A percentile compares a stretch with the other conserved stretches of the same genome.
These are phyloP conservation scores for Fonsecaea nubica DNA, from an alignment of 2,329 filamentous ascomycete species.

Conservation along the genomic window DNA sequence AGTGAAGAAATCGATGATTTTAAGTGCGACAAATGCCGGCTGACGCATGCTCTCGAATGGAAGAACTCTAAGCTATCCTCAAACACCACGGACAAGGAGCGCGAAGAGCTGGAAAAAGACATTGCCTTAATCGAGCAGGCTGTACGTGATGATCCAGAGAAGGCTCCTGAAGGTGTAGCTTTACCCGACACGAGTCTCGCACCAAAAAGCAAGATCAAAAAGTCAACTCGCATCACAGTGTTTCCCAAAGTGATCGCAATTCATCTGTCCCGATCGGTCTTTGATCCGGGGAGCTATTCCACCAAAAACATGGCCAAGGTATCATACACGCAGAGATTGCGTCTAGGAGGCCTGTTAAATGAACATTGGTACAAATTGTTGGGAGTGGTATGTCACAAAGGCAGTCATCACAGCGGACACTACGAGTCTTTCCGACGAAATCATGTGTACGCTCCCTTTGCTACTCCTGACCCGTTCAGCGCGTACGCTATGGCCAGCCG, in stretches of 20 bases:
- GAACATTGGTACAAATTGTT: slow-evolving; percentile 83
- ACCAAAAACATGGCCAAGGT: slow-evolving; percentile 96
- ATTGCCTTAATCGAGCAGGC: slow-evolving; percentile 71
- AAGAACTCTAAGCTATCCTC: slow-evolving; percentile 66
- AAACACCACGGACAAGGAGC: slow-evolving; percentile 61
- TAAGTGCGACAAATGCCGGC: slow-evolving; percentile 88
- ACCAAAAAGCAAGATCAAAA: slow-evolving; percentile 82
- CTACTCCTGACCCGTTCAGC: slow-evolving; percentile 80
- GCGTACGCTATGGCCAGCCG: slow-evolving; percentile 74
- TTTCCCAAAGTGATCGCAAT: slow-evolving; percentile 92
- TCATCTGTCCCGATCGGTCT: slow-evolving; percentile 92
- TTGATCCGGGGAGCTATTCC: slow-evolving; percentile 75
- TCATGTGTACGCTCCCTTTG: slow-evolving; percentile 77
- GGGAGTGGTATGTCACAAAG: slow-evolving; percentile 90
- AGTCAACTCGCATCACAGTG: slow-evolving; percentile 81
- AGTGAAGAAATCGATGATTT: slow-evolving; percentile 97
- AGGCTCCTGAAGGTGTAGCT: slow-evolving; percentile 71
- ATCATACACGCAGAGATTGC: slow-evolving; percentile 83
- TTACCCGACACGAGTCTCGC: slow-evolving; percentile 77
- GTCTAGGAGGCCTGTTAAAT: slow-evolving; percentile 78
- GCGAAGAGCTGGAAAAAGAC: slow-evolving; percentile 60
- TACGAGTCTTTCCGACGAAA: slow-evolving; percentile 96
- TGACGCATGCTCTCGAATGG: slow-evolving; percentile 76
- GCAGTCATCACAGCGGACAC: slow-evolving; percentile 93
- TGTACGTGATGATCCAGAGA: slow-evolving; percentile 82